A percentile compares a stretch with the other conserved stretches of the same genome.
Conservation (phyloP, 2,329 filamentous ascomycete genomes). For the Capronia epimyces region DNA sequence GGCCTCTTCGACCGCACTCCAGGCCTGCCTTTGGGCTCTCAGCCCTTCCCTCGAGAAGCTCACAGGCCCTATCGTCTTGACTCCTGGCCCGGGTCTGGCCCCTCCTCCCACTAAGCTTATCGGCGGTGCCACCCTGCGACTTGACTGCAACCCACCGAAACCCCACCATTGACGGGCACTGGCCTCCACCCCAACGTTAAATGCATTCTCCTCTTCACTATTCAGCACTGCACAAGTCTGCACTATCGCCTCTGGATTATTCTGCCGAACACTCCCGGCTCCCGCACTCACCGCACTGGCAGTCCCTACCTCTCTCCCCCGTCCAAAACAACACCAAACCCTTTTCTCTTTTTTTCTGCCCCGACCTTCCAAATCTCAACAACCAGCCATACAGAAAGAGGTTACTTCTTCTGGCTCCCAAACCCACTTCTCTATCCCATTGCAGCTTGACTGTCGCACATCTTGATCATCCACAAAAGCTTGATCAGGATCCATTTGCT, state of each 20-base stretch:
- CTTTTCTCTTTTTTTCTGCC: conserved; percentile 15
- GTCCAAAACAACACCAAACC: conserved; percentile 19
- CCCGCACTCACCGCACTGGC: neutral
- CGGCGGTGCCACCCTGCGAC: neutral
- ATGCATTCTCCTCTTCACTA: too few species aligned
- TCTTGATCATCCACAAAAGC: conserved; percentile 23
- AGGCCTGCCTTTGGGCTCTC: neutral
- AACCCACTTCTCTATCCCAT: conserved; percentile 26
- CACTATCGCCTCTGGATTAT: conserved; percentile 2
- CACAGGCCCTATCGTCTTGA: neutral
- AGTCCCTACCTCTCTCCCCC: neutral
- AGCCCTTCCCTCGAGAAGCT: neutral
- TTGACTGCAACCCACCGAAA: conserved; percentile 11
- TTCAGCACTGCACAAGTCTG: neutral
- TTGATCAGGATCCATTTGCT: conserved; percentile 17
- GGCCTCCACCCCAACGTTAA: neutral
- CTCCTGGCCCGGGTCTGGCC: neutral
- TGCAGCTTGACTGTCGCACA: conserved; percentile 26
- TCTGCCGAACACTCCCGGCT: conserved; percentile 2
- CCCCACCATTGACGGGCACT: conserved; percentile 3
- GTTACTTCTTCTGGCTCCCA: conserved; percentile 23
- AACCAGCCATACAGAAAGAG: conserved; percentile 23
- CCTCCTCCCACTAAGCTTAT: neutral
- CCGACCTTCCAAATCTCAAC: conserved; percentile 8
- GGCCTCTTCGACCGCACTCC: neutral